Evolutionary conservation across 331 rosid species (phyloP), one percentile per base, ranked within the genome.

Genomic region (Pyrus hybrid): DNA sequence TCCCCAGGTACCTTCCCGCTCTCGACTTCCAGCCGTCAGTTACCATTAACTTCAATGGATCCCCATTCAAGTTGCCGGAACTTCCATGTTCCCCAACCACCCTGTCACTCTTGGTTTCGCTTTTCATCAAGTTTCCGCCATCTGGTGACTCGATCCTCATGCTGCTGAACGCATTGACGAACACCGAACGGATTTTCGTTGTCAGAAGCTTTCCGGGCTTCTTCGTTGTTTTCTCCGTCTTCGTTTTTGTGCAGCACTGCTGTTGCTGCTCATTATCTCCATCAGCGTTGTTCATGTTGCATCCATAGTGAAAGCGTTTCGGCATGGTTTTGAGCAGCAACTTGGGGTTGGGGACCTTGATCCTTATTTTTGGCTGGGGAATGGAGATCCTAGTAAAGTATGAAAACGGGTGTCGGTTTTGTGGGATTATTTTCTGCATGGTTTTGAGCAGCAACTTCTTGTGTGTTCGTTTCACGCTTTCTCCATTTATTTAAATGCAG

Each of bases 261-360:
- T 12, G 53, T 0, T 45, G 23, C 30, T 61, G 17, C 29, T 51
- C 67, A 53, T 62, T 6, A 47, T 29, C 57, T 12, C 16, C 62
- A 30, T 62, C 68, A 9, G 4, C 43, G 21, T 3, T 30, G 22
- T 63, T 30, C 3, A 3, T 30, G 45, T 18, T 17, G 43, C 68
- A 58, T 37, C 70, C 66, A 18, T 58, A 57, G 21, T 8, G 35
- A 63, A 70, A 65, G 67, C 64, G 77, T 18, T 62, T 74, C 49
- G 63, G 83, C 76, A 83, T 84, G 67, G 75, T 72, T 68, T 73
- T 83, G 66, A 64, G n/a, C 17, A 79, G 54, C 32, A 68, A 79
- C 45, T 76, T 83, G 9, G 84, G 85, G 68, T 77, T 83, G 9
- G 84, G 86, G 68, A 84, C 75, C 29, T 72, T 80, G 32, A 79